These are phyloP conservation scores for Ustilago esculenta DNA, from an alignment of 1,284 basidiomycete genomes.

Conservation along the genomic window DNA sequence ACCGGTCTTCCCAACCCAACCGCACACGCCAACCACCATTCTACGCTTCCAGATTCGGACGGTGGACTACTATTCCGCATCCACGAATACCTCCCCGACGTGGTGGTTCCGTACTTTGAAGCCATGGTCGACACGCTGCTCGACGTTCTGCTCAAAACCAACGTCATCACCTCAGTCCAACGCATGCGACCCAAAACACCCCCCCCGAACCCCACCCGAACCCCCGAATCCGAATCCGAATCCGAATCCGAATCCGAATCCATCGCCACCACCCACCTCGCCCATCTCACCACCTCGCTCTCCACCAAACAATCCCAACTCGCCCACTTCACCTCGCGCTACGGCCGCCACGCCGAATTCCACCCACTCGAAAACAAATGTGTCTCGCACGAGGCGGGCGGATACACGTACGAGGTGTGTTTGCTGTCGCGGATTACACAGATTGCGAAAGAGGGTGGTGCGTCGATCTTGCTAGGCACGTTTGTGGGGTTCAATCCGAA, in stretches of 20 bases:
- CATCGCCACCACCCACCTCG: constrained; percentile 58
- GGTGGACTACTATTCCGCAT: constrained; percentile 74
- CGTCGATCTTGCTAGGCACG: constrained; percentile 79
- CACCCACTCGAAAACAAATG: constrained; percentile 89
- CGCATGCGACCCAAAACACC: constrained; percentile 32
- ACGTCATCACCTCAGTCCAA: constrained; percentile 70
- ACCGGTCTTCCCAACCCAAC: constrained; percentile 60
- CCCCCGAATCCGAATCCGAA: constrained; percentile 72
- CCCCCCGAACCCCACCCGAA: neutral
- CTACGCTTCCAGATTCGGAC: constrained; percentile 19
- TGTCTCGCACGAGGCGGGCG: constrained; percentile 81
- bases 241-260: constrained; percentile 72
- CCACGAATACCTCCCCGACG: constrained; percentile 86
- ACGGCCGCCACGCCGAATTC: constrained; percentile 88
- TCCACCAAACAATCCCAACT: constrained; percentile 71
- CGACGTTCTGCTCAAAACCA: constrained; percentile 76
- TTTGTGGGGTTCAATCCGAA: constrained; percentile 71
- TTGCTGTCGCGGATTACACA: constrained; percentile 88
- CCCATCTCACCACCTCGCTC: constrained; percentile 70
- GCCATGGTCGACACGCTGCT: constrained; percentile 75
- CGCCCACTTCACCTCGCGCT: constrained; percentile 74
- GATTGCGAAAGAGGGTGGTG: constrained; percentile 84
- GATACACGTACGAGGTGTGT: constrained; percentile 98
- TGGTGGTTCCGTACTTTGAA: constrained; percentile 80
- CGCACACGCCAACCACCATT: constrained; percentile 20